Conservation (phyloP, 805 yeast species). For the Maudiozyma barnettii region DNA sequence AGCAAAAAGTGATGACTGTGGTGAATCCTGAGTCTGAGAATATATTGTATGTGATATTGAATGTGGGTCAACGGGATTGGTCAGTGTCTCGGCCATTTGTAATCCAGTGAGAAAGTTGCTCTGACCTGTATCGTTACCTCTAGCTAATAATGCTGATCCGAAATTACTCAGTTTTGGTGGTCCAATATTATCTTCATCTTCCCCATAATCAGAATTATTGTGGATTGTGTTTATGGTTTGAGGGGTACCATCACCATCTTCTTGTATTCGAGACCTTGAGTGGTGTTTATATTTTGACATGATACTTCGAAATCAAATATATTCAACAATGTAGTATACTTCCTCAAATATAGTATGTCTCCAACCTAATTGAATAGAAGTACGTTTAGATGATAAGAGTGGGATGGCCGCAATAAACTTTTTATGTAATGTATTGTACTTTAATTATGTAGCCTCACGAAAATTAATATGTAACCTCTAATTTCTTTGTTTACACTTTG, state of each 20-base stretch:
- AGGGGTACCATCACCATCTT: neutral
- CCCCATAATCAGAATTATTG: constrained; percentile 7
- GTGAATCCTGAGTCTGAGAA: neutral
- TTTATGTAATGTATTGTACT: no score
- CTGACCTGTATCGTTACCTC: neutral
- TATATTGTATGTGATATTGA: neutral
- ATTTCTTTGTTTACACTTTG: no score
- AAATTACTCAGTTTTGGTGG: constrained; percentile 26
- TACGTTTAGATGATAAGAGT: no score
- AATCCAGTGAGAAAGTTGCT: constrained; percentile 1
- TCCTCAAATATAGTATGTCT: no score
- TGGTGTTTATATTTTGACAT: constrained; percentile 10
- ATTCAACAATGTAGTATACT: no score
- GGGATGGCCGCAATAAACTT: no score
- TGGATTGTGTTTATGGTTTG: neutral
- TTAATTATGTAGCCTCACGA: no score
- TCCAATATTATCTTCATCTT: constrained; percentile 20
- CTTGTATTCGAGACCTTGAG: constrained; percentile 3
- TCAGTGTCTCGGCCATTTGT: constrained; percentile 1
- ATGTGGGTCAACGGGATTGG: neutral
- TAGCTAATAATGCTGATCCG: constrained; percentile 24
- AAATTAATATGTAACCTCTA: no score
- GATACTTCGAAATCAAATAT: no score
- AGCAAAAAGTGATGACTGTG: constrained; percentile 20
- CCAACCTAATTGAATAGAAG: no score